Base-by-base conservation (phyloP, 2,329 filamentous ascomycete species). In the Emericellopsis atlantica region DNA sequence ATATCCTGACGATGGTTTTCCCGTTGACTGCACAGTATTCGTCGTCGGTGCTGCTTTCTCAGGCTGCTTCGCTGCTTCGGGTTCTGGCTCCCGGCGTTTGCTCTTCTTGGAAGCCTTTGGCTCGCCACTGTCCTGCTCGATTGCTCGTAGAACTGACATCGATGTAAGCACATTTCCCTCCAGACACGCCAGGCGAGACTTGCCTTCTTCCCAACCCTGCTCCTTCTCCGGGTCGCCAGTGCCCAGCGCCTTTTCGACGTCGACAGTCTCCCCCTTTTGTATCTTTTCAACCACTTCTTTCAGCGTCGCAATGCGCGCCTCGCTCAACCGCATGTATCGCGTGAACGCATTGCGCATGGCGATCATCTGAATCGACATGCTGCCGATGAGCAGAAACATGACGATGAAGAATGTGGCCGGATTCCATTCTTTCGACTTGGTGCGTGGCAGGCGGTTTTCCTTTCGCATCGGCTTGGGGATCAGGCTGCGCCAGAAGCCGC, bases 361-460 rank as follows among this genome's bases (percentile, higher is more conserved):
- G 54, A 98, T 81, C 71, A 92, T 84, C 53, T 95, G 85, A 51
- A 98, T 95, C 12, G 90, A 85, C 70, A 95, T 94, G 46, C 87
- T 95, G 4, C 93, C 93, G 48, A 96, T 90, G 47, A 96, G 72
- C 33, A 88, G 67, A 53, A 88, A 88, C 47, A 90, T 85, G 51
- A 80, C 67, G 49, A 90, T 85, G 58, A 81, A 92, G 54, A 87
- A 90, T 0, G 81, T 88, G 16, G 83, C 83, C 3, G 85, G 84
- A 50, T 90, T 90, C 79, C 81, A 85, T 49, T 78, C 74, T 54
- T 75, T 81, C 48, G 70, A 74, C 21, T 58, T 52, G 29, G 64
- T 22, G 21, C 9, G 6, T 15, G 15, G 26, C 45, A 52, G 53
- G 41, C 51, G 58, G 40, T 60, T 67, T 49, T 64, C 55, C 38